Conservation (phyloP, 352 stramenopile species). For the Phytophthora agathidicida region DNA sequence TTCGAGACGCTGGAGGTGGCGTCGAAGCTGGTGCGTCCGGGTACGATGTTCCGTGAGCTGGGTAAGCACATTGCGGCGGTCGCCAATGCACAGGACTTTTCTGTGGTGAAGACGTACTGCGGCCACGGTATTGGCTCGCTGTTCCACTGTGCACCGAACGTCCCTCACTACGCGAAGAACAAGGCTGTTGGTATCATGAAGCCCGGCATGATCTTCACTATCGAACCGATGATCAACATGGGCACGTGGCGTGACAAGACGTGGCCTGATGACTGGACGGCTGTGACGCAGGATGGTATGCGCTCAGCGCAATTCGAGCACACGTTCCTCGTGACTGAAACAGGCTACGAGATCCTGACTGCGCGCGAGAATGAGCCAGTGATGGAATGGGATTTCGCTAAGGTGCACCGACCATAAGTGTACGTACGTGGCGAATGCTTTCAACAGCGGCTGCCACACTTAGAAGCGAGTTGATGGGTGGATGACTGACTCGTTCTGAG, state of each 20-base stretch:
- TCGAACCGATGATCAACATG: constrained; percentile 99
- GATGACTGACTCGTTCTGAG: constrained; percentile 6
- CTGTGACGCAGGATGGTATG: constrained; percentile 95
- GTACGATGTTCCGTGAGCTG: constrained; percentile 96
- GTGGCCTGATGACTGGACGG: constrained; percentile 99
- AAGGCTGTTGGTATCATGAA: constrained; percentile 98
- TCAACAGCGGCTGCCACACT: neutral
- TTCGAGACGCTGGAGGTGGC: constrained; percentile 93
- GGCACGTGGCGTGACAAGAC: constrained; percentile 90
- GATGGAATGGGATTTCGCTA: constrained; percentile 87
- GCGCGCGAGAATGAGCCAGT: constrained; percentile 83
- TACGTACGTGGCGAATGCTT: neutral
- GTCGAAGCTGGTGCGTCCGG: constrained; percentile 92
- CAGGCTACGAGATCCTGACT: constrained; percentile 97
- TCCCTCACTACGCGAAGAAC: constrained; percentile 99
- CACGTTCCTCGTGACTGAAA: constrained; percentile 98
- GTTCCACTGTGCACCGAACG: constrained; percentile 97
- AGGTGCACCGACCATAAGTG: constrained; percentile 71
- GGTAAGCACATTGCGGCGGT: constrained; percentile 93
- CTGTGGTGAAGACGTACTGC: constrained; percentile 97
- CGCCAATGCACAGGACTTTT: constrained; percentile 88
- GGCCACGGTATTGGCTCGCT: constrained; percentile 97
- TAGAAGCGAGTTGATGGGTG: constrained; percentile 2
- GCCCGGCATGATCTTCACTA: constrained; percentile 98
- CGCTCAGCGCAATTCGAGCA: constrained; percentile 98